These are phyloP conservation scores for Scytalidium sp. DNA, from an alignment of 2,329 filamentous ascomycete genomes.

Conservation along the genomic window DNA sequence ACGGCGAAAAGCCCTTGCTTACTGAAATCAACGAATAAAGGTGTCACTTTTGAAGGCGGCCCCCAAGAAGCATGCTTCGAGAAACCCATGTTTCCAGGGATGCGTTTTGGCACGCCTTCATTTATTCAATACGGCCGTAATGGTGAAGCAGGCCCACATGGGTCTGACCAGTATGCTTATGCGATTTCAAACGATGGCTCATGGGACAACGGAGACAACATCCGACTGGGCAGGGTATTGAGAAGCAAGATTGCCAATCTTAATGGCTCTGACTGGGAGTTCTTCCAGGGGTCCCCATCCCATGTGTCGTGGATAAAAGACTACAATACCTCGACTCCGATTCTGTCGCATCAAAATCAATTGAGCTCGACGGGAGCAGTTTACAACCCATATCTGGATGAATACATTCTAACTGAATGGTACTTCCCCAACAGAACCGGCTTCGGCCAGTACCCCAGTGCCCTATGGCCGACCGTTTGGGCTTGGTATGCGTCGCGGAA, in stretches of 20 bases:
- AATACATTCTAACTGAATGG: not conserved
- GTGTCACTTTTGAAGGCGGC: not conserved
- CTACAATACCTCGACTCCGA: not conserved
- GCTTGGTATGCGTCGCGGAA: not conserved
- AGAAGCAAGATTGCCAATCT: not conserved
- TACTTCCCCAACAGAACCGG: not conserved
- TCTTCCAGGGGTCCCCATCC: not conserved
- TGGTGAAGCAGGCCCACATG: not conserved
- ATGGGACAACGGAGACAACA: not conserved
- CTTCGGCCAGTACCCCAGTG: not conserved
- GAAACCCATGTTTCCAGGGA: not conserved
- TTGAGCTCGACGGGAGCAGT: not conserved
- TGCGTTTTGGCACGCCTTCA: not conserved
- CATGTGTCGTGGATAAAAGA: not conserved
- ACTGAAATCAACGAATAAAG: not conserved
- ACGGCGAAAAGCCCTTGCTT: not conserved
- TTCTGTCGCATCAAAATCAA: not conserved
- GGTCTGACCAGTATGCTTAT: not conserved
- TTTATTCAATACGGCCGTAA: not conserved
- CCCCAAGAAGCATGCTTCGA: not conserved
- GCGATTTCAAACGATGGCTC: not conserved
- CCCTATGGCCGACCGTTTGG: not conserved
- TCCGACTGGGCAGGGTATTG: not conserved
- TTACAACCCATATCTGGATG: not conserved
- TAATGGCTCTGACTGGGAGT: not conserved